phyloP scores from a whole-genome alignment of 371 early-diverging fungal genomes.

The Mortierella sp. region DNA sequence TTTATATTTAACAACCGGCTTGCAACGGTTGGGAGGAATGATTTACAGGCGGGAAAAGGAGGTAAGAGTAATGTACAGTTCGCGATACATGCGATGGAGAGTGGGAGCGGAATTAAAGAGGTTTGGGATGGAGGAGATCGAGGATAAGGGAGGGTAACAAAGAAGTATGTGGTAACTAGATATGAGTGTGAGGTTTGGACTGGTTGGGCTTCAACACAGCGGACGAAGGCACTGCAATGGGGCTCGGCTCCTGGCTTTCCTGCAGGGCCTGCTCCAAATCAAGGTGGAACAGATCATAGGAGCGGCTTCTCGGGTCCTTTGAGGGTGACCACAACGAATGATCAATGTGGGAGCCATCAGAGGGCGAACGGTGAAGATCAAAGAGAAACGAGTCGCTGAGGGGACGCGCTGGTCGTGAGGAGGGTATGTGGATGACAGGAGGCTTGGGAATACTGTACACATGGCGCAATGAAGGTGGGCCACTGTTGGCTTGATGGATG shows the following conservation, averaged over 20 bases:
- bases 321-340: constrained; percentile 10
- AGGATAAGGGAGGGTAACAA: background rate
- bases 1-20: background rate
- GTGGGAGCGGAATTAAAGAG: background rate
- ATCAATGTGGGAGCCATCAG: constrained; percentile 1
- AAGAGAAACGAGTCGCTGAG: constrained; percentile 43
- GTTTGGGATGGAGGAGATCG: background rate
- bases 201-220: background rate
- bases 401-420: constrained; percentile 29
- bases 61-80: background rate
- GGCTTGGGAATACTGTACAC: constrained; percentile 34
- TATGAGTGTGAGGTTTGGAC: background rate
- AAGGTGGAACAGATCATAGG: constrained; percentile 22
- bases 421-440: constrained; percentile 27
- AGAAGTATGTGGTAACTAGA: background rate
- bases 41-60: background rate
- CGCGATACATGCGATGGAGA: background rate
- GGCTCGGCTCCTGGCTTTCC: background rate
- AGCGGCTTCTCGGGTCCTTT: constrained; percentile 1
- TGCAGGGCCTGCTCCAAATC: background rate
- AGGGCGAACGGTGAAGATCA: constrained; percentile 26
- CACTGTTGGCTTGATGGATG: constrained; percentile 36
- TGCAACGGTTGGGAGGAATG: background rate
- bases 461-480: constrained; percentile 28
- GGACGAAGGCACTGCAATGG: background rate